Evolutionary conservation across 495 filamentous ascomycete genomes (phyloP).

Genomic region (Clavariopsis aquatica): DNA sequence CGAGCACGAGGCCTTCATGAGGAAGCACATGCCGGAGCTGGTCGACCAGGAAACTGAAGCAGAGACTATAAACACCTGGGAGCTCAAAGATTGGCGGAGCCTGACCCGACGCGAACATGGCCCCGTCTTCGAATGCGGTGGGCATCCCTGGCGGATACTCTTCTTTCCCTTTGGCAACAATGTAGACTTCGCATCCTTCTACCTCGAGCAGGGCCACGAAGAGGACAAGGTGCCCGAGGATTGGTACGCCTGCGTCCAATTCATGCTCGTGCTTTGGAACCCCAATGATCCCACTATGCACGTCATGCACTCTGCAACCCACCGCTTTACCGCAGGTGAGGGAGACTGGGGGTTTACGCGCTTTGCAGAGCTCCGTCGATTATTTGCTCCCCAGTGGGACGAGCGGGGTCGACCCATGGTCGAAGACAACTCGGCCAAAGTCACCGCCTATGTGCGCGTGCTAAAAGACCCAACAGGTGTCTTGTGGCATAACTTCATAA

Average conservation of each 20-base stretch:
- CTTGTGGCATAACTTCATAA: constrained; percentile 97
- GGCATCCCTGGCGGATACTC: constrained; percentile 89
- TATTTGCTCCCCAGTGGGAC: constrained; percentile 74
- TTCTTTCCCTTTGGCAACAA: constrained; percentile 96
- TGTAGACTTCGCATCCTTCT: constrained; percentile 87
- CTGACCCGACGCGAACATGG: constrained; percentile 78
- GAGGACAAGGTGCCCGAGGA: constrained; percentile 70
- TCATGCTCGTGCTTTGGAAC: constrained; percentile 91
- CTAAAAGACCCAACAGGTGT: constrained; percentile 98
- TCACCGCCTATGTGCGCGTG: constrained; percentile 90
- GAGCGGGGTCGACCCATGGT: constrained; percentile 72
- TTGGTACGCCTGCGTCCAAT: constrained; percentile 96
- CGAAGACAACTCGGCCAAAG: constrained; percentile 79
- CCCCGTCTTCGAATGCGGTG: constrained; percentile 82
- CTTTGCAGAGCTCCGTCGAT: constrained; percentile 79
- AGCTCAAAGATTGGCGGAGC: constrained; percentile 76
- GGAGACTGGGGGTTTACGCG: constrained; percentile 99
- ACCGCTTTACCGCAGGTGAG: constrained; percentile 92
- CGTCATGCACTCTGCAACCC: constrained; percentile 69
- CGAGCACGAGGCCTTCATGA: constrained; percentile 88
- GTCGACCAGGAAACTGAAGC: constrained; percentile 70
- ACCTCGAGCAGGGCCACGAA: constrained; percentile 89
- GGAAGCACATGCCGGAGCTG: constrained; percentile 69
- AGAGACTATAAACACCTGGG: constrained; percentile 78
- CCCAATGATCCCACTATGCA: constrained; percentile 81